Conservation (phyloP, 805 yeast species). For the Metschnikowia cerradonensis region DNA sequence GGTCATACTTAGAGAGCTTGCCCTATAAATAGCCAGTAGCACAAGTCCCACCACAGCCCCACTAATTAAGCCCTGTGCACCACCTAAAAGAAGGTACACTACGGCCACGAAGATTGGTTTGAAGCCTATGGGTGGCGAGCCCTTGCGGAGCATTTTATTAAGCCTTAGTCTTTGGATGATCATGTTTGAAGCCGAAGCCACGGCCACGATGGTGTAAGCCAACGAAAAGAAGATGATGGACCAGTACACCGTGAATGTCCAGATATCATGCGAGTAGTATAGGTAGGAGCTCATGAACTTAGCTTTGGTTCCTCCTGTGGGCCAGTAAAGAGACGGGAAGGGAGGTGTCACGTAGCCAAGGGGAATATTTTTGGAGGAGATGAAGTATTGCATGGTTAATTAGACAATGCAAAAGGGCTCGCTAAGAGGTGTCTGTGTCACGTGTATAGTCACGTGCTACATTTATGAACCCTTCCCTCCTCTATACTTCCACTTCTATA, state of each 20-base stretch:
- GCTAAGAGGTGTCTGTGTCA: neutral
- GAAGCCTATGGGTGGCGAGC: constrained; percentile 2
- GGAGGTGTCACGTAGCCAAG: constrained; percentile 75
- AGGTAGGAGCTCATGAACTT: constrained; percentile 51
- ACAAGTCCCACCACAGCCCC: constrained; percentile 80
- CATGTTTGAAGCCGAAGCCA: constrained; percentile 43
- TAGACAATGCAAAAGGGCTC: neutral
- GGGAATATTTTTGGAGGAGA: constrained; percentile 56
- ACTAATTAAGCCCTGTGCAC: constrained; percentile 59
- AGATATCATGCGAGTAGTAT: constrained; percentile 67
- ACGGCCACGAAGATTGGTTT: constrained; percentile 41
- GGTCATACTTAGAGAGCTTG: constrained; percentile 83
- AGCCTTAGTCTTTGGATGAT: constrained; percentile 20
- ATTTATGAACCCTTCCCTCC: too few species aligned
- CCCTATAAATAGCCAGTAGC: constrained; percentile 67
- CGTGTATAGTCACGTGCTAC: neutral
- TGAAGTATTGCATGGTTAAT: constrained; percentile 24
- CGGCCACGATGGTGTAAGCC: constrained; percentile 63
- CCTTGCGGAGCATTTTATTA: constrained; percentile 1
- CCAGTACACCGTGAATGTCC: constrained; percentile 85
- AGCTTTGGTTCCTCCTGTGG: constrained; percentile 40
- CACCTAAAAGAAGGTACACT: constrained; percentile 51
- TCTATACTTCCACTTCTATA: too few species aligned
- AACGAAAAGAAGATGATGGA: constrained; percentile 61
- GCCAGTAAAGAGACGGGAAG: constrained; percentile 83